Conservation (phyloP, 371 early-diverging fungal genomes). For the Apophysomyces ossiformis region DNA sequence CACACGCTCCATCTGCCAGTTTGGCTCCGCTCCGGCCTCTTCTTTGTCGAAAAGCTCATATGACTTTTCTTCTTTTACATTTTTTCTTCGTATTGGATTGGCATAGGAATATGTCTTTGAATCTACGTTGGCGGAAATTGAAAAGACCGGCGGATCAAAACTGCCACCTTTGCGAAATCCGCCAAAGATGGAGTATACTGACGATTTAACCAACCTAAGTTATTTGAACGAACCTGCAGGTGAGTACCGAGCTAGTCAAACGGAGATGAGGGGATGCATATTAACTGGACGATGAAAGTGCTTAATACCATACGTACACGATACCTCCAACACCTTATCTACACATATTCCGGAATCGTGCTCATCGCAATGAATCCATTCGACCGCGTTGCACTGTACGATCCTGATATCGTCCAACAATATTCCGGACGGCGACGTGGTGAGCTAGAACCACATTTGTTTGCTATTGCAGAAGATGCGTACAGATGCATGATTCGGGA, state of each 20-base stretch:
- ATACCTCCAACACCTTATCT: conserved; percentile 90
- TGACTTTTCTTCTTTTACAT: not conserved
- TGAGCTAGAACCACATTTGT: conserved; percentile 97
- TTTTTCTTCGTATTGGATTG: not conserved
- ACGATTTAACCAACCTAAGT: conserved; percentile 91
- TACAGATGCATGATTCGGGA: conserved; percentile 91
- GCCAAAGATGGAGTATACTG: conserved; percentile 84
- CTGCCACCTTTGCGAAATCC: conserved; percentile 93
- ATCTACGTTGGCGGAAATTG: conserved; percentile 72
- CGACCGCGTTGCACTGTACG: conserved; percentile 85
- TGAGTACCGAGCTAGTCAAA: conserved; percentile 31
- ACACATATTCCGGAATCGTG: conserved; percentile 99
- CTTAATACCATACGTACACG: conserved; percentile 88
- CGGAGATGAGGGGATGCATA: not conserved
- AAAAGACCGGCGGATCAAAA: conserved; percentile 62
- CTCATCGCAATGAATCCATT: conserved; percentile 99
- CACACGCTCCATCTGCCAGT: conserved; percentile 4
- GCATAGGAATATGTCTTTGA: conserved; percentile 76
- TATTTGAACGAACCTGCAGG: conserved; percentile 91
- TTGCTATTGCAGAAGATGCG: conserved; percentile 96
- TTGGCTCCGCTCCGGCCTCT: not conserved
- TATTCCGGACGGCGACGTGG: conserved; percentile 91
- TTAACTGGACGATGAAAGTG: conserved; percentile 44
- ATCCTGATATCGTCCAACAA: conserved; percentile 82
- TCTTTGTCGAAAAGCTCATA: conserved; percentile 5